Evolutionary conservation across 768 basidiomycete genomes (phyloP).

Genomic region (Kwoniella sp.): DNA sequence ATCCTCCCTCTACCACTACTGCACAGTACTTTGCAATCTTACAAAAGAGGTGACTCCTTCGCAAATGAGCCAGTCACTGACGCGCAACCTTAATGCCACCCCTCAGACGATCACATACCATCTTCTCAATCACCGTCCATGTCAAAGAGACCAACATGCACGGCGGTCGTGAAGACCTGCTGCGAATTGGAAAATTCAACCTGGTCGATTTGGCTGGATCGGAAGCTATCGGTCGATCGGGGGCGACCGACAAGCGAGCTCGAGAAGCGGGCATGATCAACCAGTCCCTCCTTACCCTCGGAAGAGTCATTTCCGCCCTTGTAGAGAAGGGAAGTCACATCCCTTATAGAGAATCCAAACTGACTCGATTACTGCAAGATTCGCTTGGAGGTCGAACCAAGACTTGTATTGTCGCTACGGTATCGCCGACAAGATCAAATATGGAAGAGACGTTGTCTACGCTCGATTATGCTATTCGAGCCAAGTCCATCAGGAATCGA

Average conservation of each 20-base stretch:
- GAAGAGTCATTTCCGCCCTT: slow-evolving; percentile 91
- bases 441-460: slow-evolving; percentile 97
- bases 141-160: slow-evolving; percentile 75
- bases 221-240: slow-evolving; percentile 93
- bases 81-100: no score
- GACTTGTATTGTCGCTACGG: slow-evolving; percentile 95
- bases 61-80: no score
- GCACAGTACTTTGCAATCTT: no score
- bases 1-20: no score
- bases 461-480: slow-evolving; percentile 91
- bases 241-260: slow-evolving; percentile 91
- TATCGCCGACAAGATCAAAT: slow-evolving; percentile 89
- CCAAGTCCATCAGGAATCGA: slow-evolving; percentile 91
- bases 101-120: slow-evolving; percentile 84
- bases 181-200: slow-evolving; percentile 93
- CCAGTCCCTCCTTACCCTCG: slow-evolving; percentile 92
- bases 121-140: slow-evolving; percentile 95
- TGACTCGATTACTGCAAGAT: slow-evolving; percentile 95
- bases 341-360: slow-evolving; percentile 95
- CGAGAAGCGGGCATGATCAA: slow-evolving; percentile 99
- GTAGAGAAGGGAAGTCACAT: slow-evolving; percentile 90
- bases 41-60: no score
- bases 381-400: slow-evolving; percentile 97
- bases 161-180: slow-evolving; percentile 72
- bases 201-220: slow-evolving; percentile 96